Evolutionary conservation across 2,329 filamentous ascomycete species (phyloP).

Genomic region (Alternaria ventricosa): DNA sequence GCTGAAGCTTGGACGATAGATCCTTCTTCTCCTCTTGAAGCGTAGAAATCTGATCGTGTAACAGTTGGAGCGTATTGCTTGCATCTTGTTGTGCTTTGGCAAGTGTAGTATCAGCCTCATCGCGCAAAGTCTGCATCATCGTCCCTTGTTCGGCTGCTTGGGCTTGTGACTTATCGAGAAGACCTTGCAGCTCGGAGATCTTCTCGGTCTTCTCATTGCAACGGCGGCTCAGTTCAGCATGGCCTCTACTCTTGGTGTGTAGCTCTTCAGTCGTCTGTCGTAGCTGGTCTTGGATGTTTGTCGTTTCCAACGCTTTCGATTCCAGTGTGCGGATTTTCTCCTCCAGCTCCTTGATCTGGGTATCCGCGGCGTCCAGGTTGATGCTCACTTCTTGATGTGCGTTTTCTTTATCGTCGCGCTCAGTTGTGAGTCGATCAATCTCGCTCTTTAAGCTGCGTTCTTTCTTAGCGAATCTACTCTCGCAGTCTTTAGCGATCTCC

Average conservation of each 20-base stretch:
- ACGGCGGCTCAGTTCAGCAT: slow-evolving; percentile 3
- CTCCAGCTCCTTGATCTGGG: slow-evolving; percentile 8
- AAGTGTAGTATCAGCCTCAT: slow-evolving; percentile 13
- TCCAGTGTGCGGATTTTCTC: slow-evolving; percentile 5
- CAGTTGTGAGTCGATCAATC: slow-evolving; percentile 18
- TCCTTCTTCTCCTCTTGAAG: slow-evolving; percentile 21
- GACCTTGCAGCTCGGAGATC: slow-evolving; percentile 8
- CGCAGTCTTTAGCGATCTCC: slow-evolving; percentile 10
- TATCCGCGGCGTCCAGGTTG: slow-evolving; percentile 13
- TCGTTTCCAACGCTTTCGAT: slow-evolving; percentile 7
- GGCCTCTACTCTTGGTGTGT: slow-evolving; percentile 7
- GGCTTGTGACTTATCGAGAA: slow-evolving; percentile 7
- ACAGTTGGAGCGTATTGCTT: slow-evolving; percentile 7
- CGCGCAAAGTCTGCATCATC: slow-evolving; percentile 12
- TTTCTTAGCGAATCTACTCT: slow-evolving; percentile 14
- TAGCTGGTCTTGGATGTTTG: slow-evolving; percentile 15
- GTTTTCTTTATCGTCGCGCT: slow-evolving; percentile 21
- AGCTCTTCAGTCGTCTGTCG: slow-evolving; percentile 8
- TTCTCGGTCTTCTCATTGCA: not conserved
- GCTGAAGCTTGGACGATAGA: slow-evolving; percentile 14
- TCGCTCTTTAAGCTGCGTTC: slow-evolving; percentile 19
- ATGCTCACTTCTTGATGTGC: not conserved
- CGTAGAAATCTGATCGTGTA: not conserved
- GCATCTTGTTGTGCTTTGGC: slow-evolving; percentile 10
- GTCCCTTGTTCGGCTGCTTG: slow-evolving; percentile 17